phyloP scores from a whole-genome alignment of 768 basidiomycete species.

The Mycena capillaripes region DNA sequence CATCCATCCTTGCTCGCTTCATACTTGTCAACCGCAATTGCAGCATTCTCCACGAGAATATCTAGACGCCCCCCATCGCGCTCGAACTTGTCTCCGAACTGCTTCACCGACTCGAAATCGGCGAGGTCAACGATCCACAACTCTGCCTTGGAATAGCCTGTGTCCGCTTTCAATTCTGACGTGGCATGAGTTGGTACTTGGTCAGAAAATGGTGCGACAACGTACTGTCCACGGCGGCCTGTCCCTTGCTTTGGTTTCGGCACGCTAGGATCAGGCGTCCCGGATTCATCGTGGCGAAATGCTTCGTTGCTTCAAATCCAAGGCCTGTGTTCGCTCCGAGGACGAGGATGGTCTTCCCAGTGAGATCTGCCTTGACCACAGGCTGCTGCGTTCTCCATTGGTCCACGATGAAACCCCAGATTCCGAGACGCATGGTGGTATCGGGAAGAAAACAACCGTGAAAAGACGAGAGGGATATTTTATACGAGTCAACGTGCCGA shows the following conservation, averaged over 20 bases:
- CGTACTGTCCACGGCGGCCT: conserved; percentile 20
- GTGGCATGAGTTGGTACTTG: background rate
- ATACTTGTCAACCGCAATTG: background rate
- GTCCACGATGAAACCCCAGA: background rate
- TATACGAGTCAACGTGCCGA: too few species aligned
- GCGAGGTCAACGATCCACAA: conserved; percentile 47
- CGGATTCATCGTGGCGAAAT: conserved; percentile 29
- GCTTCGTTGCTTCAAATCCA: conserved; percentile 24
- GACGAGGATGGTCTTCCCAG: conserved; percentile 21
- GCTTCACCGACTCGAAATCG: conserved; percentile 43
- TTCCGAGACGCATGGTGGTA: background rate
- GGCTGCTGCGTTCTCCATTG: background rate
- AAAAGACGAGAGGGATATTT: too few species aligned
- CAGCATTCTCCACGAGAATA: conserved; percentile 32
- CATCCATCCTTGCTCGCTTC: conserved; percentile 14
- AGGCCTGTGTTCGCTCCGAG: conserved; percentile 25
- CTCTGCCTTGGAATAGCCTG: conserved; percentile 43
- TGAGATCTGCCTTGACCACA: conserved; percentile 12
- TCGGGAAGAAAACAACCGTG: too few species aligned
- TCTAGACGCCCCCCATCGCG: conserved; percentile 23
- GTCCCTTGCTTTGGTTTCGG: conserved; percentile 16
- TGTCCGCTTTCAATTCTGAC: conserved; percentile 41
- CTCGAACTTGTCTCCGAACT: conserved; percentile 44
- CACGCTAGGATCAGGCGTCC: conserved; percentile 23
- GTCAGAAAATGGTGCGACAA: background rate